Base-by-base conservation (phyloP, 805 yeast genomes). In the Wickerhamomyces pijperi region DNA sequence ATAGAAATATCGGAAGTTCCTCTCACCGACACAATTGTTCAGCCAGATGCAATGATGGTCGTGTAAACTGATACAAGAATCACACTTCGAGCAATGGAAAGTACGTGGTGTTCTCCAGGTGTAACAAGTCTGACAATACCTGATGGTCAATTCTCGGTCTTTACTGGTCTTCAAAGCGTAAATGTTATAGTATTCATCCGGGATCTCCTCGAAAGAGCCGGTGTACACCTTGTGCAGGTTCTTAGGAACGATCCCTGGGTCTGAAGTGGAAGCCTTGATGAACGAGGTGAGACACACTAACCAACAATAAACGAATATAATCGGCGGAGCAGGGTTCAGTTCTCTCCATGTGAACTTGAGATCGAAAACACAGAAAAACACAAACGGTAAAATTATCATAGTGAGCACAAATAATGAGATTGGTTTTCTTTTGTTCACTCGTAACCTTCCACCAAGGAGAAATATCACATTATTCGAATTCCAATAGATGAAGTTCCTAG, bases 31-130 rank as follows among this genome's bases (percentile, higher is more conserved):
- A 54, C 95, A 84, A 47, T 77, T 82, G 50, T 81, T 78, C 37
- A 84, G 53, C 74, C 82, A 76, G 28, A 65, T 48, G 51, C 88
- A 81, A 16, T 51, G 56, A 28, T 51, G 56, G 29, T 51, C 56
- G 34, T 51, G 56, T 1, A 48, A 23, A 7, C 41, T 33, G 6
- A 82, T 63, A 51, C 95, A 85, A 7, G 65, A 64, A 44, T 74
- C 74, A 58, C 95, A 84, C 3, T 65, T 64, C 2, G 78, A 66
- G 51, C 95, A 84, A 56, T 84, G 95, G 40, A 80, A 73, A 1
- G 87, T 60, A 39, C 94, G 59, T 1, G 87, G 84, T 9, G 86
- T 80, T 46, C 90, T 59, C 90, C 94, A 83, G 34, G 76, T 67
- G 23, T 71, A 60, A 51, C 95, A 84, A 1, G 79, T 67, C 1